Percentiles rank a stretch among this genome's conserved stretches.
phyloP scores from a whole-genome alignment of 2,329 filamentous ascomycete genomes.

The Cryoendolithus antarcticus region DNA sequence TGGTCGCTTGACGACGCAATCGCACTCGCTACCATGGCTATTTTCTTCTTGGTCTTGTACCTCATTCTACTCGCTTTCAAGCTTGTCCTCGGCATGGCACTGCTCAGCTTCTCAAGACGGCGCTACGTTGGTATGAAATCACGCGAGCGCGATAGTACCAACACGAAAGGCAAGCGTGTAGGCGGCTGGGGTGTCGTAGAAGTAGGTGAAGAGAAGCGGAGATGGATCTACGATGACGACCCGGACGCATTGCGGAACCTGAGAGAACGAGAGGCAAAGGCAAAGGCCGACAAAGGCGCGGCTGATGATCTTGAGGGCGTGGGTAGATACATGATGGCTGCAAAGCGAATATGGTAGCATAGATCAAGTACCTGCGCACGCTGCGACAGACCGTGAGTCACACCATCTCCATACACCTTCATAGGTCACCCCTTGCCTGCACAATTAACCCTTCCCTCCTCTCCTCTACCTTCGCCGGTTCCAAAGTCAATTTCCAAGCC shows the following conservation, averaged over 20 bases:
- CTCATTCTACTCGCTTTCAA: constrained; percentile 65
- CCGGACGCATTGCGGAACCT: constrained; percentile 53
- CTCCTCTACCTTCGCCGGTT: neutral
- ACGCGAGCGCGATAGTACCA: constrained; percentile 39
- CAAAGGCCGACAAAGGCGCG: constrained; percentile 35
- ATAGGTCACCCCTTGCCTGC: too few species aligned
- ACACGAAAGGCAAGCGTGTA: constrained; percentile 60
- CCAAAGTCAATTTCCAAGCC: constrained; percentile 15
- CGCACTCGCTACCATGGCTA: constrained; percentile 65
- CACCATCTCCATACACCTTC: too few species aligned
- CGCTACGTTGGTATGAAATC: constrained; percentile 73
- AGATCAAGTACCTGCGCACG: too few species aligned
- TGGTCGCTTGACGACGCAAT: constrained; percentile 63
- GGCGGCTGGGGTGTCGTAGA: constrained; percentile 81
- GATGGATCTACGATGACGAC: constrained; percentile 81
- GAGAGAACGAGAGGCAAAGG: constrained; percentile 49
- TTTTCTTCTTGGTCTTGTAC: constrained; percentile 76
- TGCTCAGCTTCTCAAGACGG: constrained; percentile 66
- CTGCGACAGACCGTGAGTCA: too few species aligned
- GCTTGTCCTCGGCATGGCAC: constrained; percentile 73
- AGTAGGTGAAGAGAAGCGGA: constrained; percentile 72
- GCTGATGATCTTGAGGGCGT: constrained; percentile 52
- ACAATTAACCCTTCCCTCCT: too few species aligned
- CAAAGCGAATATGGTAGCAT: constrained; percentile 83
- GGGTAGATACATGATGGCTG: constrained; percentile 83